phyloP scores from a whole-genome alignment of 2,329 filamentous ascomycete species.

The Penicillium sp. region DNA sequence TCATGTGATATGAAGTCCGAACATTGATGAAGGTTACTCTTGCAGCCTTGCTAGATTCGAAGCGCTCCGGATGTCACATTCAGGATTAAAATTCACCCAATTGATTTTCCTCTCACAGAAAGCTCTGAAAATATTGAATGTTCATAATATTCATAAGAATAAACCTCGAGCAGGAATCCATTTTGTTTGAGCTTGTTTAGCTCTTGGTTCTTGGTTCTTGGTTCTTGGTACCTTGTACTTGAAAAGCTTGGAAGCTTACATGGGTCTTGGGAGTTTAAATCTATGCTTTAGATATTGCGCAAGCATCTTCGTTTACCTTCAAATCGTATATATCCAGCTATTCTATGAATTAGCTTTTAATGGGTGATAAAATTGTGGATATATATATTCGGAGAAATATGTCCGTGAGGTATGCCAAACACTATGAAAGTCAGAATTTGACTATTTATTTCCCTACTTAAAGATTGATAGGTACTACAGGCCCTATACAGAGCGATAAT shows the following conservation, averaged over 20 bases:
- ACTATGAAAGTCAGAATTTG: neutral
- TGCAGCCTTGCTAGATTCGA: neutral
- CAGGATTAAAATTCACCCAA: neutral
- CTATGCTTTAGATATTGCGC: neutral
- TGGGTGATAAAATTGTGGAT: neutral
- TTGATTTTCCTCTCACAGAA: neutral
- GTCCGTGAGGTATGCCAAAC: no score
- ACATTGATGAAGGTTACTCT: neutral
- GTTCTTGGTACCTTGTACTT: neutral
- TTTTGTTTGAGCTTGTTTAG: neutral
- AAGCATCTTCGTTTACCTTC: neutral
- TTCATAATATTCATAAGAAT: neutral
- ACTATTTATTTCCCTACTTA: neutral
- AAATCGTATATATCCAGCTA: neutral
- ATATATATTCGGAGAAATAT: neutral
- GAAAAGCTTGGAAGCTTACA: neutral
- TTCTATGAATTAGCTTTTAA: neutral
- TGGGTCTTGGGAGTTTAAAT: neutral
- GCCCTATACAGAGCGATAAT: no score
- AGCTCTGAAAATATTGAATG: neutral
- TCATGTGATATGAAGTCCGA: no score
- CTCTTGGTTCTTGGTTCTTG: neutral
- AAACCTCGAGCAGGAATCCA: neutral
- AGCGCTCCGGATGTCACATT: neutral
- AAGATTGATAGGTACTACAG: neutral